Base-by-base conservation (phyloP, 805 yeast species). In the Nakazawaea ambrosiae region DNA sequence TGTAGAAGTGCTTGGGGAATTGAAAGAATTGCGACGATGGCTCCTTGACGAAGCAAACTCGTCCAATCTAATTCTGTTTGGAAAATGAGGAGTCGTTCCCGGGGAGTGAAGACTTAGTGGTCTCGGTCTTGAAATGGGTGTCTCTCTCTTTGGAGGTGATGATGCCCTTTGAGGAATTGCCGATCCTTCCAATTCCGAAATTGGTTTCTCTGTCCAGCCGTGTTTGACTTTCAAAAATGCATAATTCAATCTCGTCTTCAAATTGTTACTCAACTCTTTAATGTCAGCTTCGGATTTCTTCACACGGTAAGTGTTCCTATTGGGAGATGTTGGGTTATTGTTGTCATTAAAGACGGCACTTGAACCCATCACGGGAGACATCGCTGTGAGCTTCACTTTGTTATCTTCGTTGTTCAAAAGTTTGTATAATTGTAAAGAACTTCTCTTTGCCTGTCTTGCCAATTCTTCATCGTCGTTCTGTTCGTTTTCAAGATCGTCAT, bases 181-280 rank as follows among this genome's bases (percentile, higher is more conserved):
- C n/a, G 15, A 4, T 15, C 36, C 35, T 20, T 40, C 43, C 33
- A 40, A 36, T 24, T 40, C 37, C 7, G 33, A 18, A 4, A 33
- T 20, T 18, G 40, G 34, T 17, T 36, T 33, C 8, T 40, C 37
- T 8, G 39, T 31, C 39, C 33, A 30, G 2, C 64, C 64, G 42
- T 61, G 53, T 41, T 60, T 61, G 16, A 60, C 55, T 45, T 60
- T 60, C 16, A 57, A 34, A 39, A 55, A 55, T 4, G 65, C 65
- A 37, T 61, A 59, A 30, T 57, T 59, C 26, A 61, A 51, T 32
- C 64, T 41, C 10, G 65, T 54, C 30, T 56, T 57, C 31, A 61
- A 50, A 37, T 58, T 59, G 19, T 58, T 60, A 3, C 62, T 56
- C 14, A 61, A 58, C 42, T 57, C 60, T 34, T 55, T 57, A 11